Evolutionary conservation across 2,329 filamentous ascomycete species (phyloP).

Genomic region (Colletotrichum acutatum): DNA sequence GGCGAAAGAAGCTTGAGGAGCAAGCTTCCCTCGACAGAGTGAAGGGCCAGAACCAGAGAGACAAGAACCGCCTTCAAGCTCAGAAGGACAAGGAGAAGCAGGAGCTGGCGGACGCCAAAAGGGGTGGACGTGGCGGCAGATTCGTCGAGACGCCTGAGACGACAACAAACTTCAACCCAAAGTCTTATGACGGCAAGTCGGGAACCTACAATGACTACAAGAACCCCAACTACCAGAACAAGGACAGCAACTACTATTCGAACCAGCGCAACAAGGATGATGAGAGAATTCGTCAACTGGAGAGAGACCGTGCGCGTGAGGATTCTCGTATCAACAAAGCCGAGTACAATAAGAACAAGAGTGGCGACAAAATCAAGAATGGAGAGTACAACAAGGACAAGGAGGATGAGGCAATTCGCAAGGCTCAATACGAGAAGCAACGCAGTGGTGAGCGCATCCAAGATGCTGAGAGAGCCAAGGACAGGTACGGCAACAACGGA

Average conservation of each 20-base stretch:
- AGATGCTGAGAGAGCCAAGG: not conserved
- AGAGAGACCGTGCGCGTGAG: not conserved
- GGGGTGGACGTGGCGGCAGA: not conserved
- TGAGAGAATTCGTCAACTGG: not conserved
- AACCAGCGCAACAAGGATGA: not conserved
- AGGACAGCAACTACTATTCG: not conserved
- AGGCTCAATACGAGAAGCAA: not conserved
- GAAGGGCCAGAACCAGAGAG: not conserved
- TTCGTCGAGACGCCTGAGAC: not conserved
- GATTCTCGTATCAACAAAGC: not conserved
- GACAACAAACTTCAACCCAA: not conserved
- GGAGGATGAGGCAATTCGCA: not conserved
- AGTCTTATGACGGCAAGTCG: not conserved
- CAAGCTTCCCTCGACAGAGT: not conserved
- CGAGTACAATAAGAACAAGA: not conserved
- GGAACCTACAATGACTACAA: not conserved
- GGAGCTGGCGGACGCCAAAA: not conserved
- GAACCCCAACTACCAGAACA: not conserved
- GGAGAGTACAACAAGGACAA: not conserved
- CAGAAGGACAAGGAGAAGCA: conserved; percentile 1
- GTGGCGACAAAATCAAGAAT: not conserved
- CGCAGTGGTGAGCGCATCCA: not conserved
- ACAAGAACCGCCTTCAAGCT: not conserved
- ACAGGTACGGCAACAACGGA: not conserved
- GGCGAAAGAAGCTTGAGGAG: not conserved